Evolutionary conservation across 1,284 basidiomycete genomes (phyloP), one percentile per base, ranked within the genome.

Genomic region (Chalciporus sp.): DNA sequence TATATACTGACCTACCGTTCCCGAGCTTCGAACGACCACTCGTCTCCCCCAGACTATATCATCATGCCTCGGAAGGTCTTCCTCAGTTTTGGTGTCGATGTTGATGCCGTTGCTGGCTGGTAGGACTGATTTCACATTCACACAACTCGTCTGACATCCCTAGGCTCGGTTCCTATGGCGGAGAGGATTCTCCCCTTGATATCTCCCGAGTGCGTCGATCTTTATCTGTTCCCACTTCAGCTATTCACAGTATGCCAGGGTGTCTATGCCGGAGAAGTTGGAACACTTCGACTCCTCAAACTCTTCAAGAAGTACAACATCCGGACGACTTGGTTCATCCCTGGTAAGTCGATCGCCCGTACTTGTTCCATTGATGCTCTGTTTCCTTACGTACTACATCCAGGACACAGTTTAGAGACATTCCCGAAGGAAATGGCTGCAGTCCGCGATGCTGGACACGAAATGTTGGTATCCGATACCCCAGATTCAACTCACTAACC

Each of bases 261-360:
- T 7, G 78, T 88, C 73, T 88, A 81, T 61, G 84, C 90, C 0
- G 90, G 88, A 14, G 88, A 91, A 66, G 86, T 89, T 28, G 89
- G 86, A 17, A 75, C 79, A 0, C 83, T 80, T 5, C 81, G 88
- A 12, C 74, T 91, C 5, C 73, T 91, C 57, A 87, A 85, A 67
- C 71, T 91, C 19, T 90, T 91, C 71, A 73, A 77, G n/a, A 90
- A 90, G 68, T 87, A 87, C 64, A 72, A 76, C 10, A 85, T 90
- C 58, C 88, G 81, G 61, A 79, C 81, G 29, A 82, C 77, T 4
- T 90, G 84, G 87, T 91, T 88, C 66, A 87, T 92, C 53, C 88
- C 85, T 19, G 84, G 83, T 80, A 61, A 20, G 69, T 47, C 10
- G 11, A 8, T n/a, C 26, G 7, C 20, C 2, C 8, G 4, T 6